Evolutionary conservation across 208 protist species (phyloP), one percentile per base, ranked within the genome.

Genomic region (Crithidia thermophila): DNA sequence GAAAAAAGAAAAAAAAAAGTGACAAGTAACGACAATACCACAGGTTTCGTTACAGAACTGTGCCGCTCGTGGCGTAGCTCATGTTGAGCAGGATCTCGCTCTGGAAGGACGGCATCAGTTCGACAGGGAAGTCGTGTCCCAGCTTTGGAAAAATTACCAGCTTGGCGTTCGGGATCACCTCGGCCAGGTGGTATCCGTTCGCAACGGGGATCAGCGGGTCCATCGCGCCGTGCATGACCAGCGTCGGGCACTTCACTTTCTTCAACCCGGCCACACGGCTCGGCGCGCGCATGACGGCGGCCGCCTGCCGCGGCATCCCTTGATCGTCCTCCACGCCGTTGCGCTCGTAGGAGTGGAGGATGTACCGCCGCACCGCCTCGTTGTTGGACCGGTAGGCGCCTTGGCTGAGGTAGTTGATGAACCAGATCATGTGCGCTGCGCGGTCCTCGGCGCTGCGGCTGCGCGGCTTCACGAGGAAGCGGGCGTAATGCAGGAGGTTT

Each of bases 111-210:
- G 33, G 31, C 23, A 81, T 57, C 27, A 93, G 43, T 43, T 67
- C 72, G 7, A 52, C 33, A 1, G 77, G 85, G 10, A 93, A 72
- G 47, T 71, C 57, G 67, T 95, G 89, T 3, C 82, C 86, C 23
- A 92, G 67, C n/a, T 46, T 59, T 5, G 86, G 82, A 61, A 84
- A 88, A 14, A 93, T 50, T 14, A 95, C 85, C 16, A 95, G 68
- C 74, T 89, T 92, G 23, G 84, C 71, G 11, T 68, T 55, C 6
- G 72, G 72, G 31, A 95, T 65, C 34, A 77, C 8, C 21, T 77
- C 67, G 3, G 82, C 86, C 36, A 91, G 65, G 27, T 76, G 63
- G 62, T 78, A 52, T 13, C 80, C 84, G 67, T 93, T 93, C 52
- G 79, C 66, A 14, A 82, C 75, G 2, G 89, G 86, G 36, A 95